These are phyloP conservation scores for Albizia julibrissin DNA, from an alignment of 306 rosid species.

Conservation along the genomic window DNA sequence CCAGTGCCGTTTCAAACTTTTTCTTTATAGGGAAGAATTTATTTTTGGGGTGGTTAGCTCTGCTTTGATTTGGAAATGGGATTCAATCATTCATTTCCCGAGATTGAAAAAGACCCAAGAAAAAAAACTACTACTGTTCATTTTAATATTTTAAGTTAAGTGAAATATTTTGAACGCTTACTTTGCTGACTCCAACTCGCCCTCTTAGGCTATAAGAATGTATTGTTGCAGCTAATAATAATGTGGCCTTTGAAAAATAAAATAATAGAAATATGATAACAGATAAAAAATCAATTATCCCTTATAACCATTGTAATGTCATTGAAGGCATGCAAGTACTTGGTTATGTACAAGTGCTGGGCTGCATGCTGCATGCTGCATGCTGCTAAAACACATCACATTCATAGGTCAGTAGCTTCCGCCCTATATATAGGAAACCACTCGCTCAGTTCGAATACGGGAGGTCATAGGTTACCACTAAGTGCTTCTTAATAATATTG, in stretches of 20 bases:
- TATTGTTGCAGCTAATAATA: conserved; percentile 18
- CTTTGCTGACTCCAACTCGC: background rate
- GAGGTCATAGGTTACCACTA: background rate
- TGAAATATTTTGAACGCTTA: background rate
- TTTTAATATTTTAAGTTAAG: background rate
- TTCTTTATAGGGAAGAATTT: background rate
- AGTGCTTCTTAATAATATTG: background rate
- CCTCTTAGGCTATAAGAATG: background rate
- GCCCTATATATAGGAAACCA: conserved; percentile 1
- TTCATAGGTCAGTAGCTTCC: background rate
- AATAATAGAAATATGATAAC: conserved; percentile 2
- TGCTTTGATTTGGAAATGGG: background rate
- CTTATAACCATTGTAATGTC: background rate
- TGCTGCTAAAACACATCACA: background rate
- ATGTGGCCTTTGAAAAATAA: conserved; percentile 4
- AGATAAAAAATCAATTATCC: background rate
- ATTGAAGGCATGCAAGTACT: background rate
- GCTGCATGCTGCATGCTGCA: background rate
- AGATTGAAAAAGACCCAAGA: background rate
- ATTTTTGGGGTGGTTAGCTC: background rate
- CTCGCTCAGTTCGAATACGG: background rate
- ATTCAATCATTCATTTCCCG: background rate
- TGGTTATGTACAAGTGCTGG: background rate
- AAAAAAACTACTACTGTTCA: background rate
- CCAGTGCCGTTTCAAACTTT: background rate